These are phyloP conservation scores for Aspergillus brasiliensis DNA, from an alignment of 2,329 filamentous ascomycete genomes.

Conservation along the genomic window DNA sequence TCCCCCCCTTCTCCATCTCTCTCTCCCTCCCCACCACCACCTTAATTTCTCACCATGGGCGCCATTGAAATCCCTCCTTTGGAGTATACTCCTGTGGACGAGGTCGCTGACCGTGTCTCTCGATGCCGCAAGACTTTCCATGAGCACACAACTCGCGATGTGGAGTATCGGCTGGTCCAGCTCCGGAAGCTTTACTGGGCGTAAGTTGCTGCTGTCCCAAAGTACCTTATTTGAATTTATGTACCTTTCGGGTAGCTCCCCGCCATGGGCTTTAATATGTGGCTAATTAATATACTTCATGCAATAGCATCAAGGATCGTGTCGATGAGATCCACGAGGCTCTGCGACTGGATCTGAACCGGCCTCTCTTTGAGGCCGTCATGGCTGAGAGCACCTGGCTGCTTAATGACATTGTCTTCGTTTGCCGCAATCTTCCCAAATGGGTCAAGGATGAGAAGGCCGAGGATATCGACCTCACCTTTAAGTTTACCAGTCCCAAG, in stretches of 20 bases:
- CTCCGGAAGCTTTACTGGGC: slow-evolving; percentile 95
- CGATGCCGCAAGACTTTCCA: slow-evolving; percentile 70
- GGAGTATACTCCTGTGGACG: slow-evolving; percentile 64
- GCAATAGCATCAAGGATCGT: slow-evolving; percentile 68
- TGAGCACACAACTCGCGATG: slow-evolving; percentile 76
- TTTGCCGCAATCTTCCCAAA: slow-evolving; percentile 73
- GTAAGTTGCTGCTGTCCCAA: slow-evolving; percentile 36
- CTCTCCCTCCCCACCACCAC: neutral
- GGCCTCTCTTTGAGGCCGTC: slow-evolving; percentile 72
- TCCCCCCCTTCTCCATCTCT: too few relatives aligned
- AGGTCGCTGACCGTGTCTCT: slow-evolving; percentile 64
- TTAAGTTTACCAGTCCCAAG: slow-evolving; percentile 69
- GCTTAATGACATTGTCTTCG: slow-evolving; percentile 78
- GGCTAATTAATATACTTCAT: slow-evolving; percentile 20
- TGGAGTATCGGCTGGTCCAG: slow-evolving; percentile 81
- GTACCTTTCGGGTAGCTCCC: neutral
- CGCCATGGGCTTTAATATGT: slow-evolving; percentile 3
- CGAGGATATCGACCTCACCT: slow-evolving; percentile 68
- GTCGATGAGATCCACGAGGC: slow-evolving; percentile 72
- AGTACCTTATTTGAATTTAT: neutral
- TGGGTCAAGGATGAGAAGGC: slow-evolving; percentile 83
- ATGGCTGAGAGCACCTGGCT: slow-evolving; percentile 76
- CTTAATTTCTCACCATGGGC: slow-evolving; percentile 30
- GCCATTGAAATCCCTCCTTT: slow-evolving; percentile 48
- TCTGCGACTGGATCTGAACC: slow-evolving; percentile 74